Evolutionary conservation across 2,329 filamentous ascomycete genomes (phyloP).

Genomic region (Aspergillus aculeatus): DNA sequence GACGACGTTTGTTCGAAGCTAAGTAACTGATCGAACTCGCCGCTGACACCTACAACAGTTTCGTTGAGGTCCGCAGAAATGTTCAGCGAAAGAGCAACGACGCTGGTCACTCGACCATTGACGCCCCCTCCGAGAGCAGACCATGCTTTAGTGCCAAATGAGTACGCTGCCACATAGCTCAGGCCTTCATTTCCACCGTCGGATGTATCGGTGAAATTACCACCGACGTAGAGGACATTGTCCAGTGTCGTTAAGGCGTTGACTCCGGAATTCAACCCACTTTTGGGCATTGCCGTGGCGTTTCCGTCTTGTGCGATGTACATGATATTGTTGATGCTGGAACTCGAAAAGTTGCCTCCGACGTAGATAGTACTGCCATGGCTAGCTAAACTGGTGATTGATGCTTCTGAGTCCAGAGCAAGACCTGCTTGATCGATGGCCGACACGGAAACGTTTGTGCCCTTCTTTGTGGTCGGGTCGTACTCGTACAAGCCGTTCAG

Average conservation of each 20-base stretch:
- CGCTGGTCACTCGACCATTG: slow-evolving; percentile 70
- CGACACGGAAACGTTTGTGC: slow-evolving; percentile 68
- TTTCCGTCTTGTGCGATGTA: slow-evolving; percentile 62
- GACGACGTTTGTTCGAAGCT: slow-evolving; percentile 62
- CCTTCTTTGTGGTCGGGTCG: slow-evolving; percentile 60
- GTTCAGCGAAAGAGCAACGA: slow-evolving; percentile 79
- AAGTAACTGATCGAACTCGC: slow-evolving; percentile 72
- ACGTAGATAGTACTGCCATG: slow-evolving; percentile 68
- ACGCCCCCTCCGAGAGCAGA: slow-evolving; percentile 78
- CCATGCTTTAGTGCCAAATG: slow-evolving; percentile 69
- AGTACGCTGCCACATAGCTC: slow-evolving; percentile 74
- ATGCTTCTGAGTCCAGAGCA: slow-evolving; percentile 65
- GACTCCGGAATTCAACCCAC: slow-evolving; percentile 80
- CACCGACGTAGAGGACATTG: slow-evolving; percentile 73
- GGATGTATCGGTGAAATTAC: slow-evolving; percentile 75
- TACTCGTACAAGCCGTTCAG: slow-evolving; percentile 92
- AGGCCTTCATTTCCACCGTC: slow-evolving; percentile 63
- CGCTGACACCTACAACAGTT: slow-evolving; percentile 74
- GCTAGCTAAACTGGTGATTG: slow-evolving; percentile 67
- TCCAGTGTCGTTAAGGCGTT: slow-evolving; percentile 66
- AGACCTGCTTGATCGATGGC: slow-evolving; percentile 74
- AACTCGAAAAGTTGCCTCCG: slow-evolving; percentile 78
- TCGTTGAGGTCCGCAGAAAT: slow-evolving; percentile 67
- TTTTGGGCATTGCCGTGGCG: slow-evolving; percentile 61
- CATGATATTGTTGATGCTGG: slow-evolving; percentile 71